phyloP scores from a whole-genome alignment of 768 basidiomycete genomes.

The Tulasnella sp. region DNA sequence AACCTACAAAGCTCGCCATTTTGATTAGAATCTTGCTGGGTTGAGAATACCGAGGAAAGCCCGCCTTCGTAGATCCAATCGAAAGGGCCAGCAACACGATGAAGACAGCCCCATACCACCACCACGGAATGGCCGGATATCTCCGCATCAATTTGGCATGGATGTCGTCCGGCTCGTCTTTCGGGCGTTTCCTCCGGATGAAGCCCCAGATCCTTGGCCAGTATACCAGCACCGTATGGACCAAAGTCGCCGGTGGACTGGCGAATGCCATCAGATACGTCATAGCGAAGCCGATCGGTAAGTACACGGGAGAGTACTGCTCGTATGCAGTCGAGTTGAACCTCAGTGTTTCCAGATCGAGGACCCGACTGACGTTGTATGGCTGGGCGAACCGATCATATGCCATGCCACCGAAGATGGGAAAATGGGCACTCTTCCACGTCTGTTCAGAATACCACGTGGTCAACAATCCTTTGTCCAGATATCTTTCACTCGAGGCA shows the following conservation, averaged over 20 bases:
- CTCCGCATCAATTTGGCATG: slow-evolving; percentile 46
- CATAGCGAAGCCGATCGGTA: slow-evolving; percentile 42
- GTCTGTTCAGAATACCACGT: slow-evolving; percentile 30
- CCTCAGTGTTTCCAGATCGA: slow-evolving; percentile 33
- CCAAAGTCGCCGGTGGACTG: slow-evolving; percentile 40
- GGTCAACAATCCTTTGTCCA: neutral
- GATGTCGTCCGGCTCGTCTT: slow-evolving; percentile 42
- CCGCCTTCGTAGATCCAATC: slow-evolving; percentile 39
- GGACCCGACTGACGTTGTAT: slow-evolving; percentile 42
- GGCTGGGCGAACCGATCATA: slow-evolving; percentile 43
- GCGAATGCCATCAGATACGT: slow-evolving; percentile 44
- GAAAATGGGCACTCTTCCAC: slow-evolving; percentile 44
- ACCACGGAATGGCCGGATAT: slow-evolving; percentile 42
- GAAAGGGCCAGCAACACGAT: slow-evolving; percentile 37
- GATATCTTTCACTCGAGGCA: too few relatives aligned
- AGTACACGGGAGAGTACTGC: slow-evolving; percentile 45
- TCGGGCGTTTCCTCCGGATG: slow-evolving; percentile 36
- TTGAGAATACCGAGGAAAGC: slow-evolving; percentile 12
- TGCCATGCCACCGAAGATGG: slow-evolving; percentile 39
- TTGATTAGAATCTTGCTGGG: neutral
- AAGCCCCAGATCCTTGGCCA: slow-evolving; percentile 37
- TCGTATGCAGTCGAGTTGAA: slow-evolving; percentile 43
- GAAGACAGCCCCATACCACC: slow-evolving; percentile 44
- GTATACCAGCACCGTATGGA: slow-evolving; percentile 44
- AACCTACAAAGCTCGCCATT: slow-evolving; percentile 29